Evolutionary conservation across 2,329 filamentous ascomycete genomes (phyloP).

Genomic region (Xylariaceae sp.): DNA sequence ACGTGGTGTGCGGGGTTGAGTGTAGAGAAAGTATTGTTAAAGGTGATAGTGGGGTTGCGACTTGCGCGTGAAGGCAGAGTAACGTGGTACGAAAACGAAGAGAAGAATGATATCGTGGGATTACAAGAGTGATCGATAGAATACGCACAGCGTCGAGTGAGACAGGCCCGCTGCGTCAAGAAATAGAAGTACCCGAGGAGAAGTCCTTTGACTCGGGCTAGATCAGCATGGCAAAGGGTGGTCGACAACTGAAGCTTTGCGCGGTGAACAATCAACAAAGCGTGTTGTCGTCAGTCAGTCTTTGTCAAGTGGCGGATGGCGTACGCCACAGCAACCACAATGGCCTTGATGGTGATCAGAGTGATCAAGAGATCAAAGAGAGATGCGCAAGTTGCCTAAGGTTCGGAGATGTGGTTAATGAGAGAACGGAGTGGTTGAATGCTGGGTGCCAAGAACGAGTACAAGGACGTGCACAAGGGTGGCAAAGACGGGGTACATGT

Average conservation of each 20-base stretch:
- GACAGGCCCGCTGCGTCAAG: constrained; percentile 13
- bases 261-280: constrained; percentile 17
- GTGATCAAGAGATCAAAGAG: constrained; percentile 7
- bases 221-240: constrained; percentile 13
- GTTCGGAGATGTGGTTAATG: not conserved
- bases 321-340: constrained; percentile 2
- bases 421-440: not conserved
- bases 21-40: too few species aligned
- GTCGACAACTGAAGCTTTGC: constrained; percentile 18
- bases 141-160: constrained; percentile 14
- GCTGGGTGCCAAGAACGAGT: constrained; percentile 8
- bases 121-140: constrained; percentile 12
- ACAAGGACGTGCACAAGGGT: constrained; percentile 10
- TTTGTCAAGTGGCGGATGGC: not conserved
- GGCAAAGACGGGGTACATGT: not conserved
- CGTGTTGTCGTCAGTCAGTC: not conserved
- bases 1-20: too few species aligned
- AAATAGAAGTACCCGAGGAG: constrained; percentile 22
- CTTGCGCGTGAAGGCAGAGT: constrained; percentile 10
- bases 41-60: not conserved
- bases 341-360: constrained; percentile 8
- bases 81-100: constrained; percentile 1
- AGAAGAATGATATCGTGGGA: constrained; percentile 5
- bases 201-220: constrained; percentile 20
- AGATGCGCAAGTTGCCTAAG: not conserved